Evolutionary conservation across 805 yeast species (phyloP).

Genomic region (Starmerella riodocensis): DNA sequence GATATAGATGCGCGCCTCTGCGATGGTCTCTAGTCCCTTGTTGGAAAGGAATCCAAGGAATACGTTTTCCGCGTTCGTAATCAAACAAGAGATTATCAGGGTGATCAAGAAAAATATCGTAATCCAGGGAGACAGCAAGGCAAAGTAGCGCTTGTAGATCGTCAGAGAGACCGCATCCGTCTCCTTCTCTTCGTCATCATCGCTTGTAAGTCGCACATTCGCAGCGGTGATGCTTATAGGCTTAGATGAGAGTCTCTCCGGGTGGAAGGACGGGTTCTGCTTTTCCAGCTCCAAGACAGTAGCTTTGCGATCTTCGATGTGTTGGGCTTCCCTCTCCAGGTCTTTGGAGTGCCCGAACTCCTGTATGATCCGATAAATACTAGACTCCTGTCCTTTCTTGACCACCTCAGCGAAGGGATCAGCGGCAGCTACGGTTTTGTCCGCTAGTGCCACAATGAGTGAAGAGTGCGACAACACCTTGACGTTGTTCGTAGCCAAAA

Average conservation of each 20-base stretch:
- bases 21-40: constrained; percentile 13
- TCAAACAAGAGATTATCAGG: constrained; percentile 25
- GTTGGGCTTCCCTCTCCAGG: constrained; percentile 57
- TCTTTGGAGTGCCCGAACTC: constrained; percentile 57
- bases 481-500: constrained; percentile 72
- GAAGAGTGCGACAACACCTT: constrained; percentile 63
- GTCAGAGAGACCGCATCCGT: constrained; percentile 15
- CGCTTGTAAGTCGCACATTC: constrained; percentile 17
- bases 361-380: constrained; percentile 17
- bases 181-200: constrained; percentile 24
- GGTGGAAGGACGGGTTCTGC: constrained; percentile 6
- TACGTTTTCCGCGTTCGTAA: constrained; percentile 16
- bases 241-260: constrained; percentile 6
- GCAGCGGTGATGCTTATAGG: constrained; percentile 6
- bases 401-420: constrained; percentile 50
- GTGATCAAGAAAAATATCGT: constrained; percentile 27
- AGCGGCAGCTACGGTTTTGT: constrained; percentile 33
- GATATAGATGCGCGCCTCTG: constrained; percentile 39
- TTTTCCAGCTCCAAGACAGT: constrained; percentile 29
- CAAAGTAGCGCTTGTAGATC: constrained; percentile 21
- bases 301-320: constrained; percentile 59
- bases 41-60: constrained; percentile 22
- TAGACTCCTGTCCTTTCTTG: constrained; percentile 18
- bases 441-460: constrained; percentile 48
- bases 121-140: constrained; percentile 29